A percentile compares a stretch with the other conserved stretches of the same genome.
Evolutionary conservation across 2,329 filamentous ascomycete species (phyloP).

Genomic region (Alternaria ethzedia): DNA sequence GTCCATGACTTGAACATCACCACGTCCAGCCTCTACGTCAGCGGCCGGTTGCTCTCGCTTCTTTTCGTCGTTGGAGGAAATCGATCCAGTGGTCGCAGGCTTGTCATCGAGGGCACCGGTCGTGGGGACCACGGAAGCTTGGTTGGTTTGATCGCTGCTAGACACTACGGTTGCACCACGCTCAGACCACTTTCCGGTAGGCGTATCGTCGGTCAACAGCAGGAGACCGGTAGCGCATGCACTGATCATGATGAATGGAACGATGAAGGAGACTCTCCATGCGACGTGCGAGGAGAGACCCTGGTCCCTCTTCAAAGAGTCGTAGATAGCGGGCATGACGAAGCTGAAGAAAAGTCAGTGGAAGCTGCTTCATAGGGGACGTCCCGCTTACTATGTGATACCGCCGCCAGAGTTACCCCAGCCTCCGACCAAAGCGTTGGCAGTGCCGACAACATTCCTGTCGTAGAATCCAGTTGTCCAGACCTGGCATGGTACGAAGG

Average conservation of each 20-base stretch:
- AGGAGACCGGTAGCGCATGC: constrained; percentile 71
- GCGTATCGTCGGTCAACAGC: constrained; percentile 79
- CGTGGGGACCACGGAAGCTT: constrained; percentile 57
- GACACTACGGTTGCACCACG: constrained; percentile 65
- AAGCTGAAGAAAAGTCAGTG: constrained; percentile 57
- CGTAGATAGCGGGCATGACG: constrained; percentile 88
- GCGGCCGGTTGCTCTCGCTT: constrained; percentile 27
- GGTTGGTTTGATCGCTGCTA: constrained; percentile 58
- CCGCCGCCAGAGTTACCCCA: constrained; percentile 89
- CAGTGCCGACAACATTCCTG: constrained; percentile 87
- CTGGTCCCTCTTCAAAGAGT: constrained; percentile 68
- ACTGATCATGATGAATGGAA: constrained; percentile 79
- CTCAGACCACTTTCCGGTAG: constrained; percentile 81
- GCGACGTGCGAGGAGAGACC: constrained; percentile 71
- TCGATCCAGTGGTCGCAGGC: constrained; percentile 39
- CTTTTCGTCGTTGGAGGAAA: constrained; percentile 49
- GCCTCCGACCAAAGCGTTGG: constrained; percentile 83
- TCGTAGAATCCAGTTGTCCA: constrained; percentile 95
- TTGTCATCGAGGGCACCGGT: constrained; percentile 59
- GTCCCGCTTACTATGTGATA: constrained; percentile 70
- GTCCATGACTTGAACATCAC: constrained; percentile 61
- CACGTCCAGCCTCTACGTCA: constrained; percentile 57
- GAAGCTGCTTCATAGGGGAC: background rate
- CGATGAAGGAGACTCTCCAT: constrained; percentile 85
- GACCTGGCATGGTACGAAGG: constrained; percentile 86